phyloP scores from a whole-genome alignment of 441 rosid genomes.

The Erysimum pusillum region DNA sequence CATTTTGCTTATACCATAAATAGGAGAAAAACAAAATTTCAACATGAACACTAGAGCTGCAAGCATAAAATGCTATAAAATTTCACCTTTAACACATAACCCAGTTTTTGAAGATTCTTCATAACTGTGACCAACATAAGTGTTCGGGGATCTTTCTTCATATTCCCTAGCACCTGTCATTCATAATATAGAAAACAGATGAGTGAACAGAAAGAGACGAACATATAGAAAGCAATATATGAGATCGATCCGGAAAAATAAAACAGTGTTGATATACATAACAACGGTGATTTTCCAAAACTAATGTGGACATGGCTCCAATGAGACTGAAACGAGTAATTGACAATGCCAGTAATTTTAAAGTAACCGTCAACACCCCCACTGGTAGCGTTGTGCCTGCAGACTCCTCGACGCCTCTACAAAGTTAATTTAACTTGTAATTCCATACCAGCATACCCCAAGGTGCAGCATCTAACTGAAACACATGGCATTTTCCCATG shows the following conservation, averaged over 20 bases:
- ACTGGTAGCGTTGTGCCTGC: constrained; percentile 10
- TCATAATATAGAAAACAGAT: constrained; percentile 35
- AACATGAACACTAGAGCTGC: constrained; percentile 24
- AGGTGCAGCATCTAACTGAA: constrained; percentile 27
- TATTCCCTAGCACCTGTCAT: constrained; percentile 81
- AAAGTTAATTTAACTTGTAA: constrained; percentile 10
- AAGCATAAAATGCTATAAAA: constrained; percentile 31
- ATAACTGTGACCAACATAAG: constrained; percentile 82
- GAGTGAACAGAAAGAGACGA: neutral
- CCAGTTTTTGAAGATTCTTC: constrained; percentile 86
- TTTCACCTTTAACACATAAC: constrained; percentile 81
- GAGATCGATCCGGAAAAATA: constrained; percentile 11
- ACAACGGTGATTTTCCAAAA: neutral
- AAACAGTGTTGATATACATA: constrained; percentile 14
- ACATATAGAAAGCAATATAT: constrained; percentile 22
- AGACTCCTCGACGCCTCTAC: constrained; percentile 21
- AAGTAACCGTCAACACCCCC: constrained; percentile 13
- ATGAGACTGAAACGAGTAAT: constrained; percentile 2
- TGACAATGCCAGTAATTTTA: constrained; percentile 2
- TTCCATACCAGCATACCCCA: constrained; percentile 14
- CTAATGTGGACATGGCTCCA: constrained; percentile 7
- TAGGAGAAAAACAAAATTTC: neutral
- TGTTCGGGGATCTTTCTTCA: constrained; percentile 74
- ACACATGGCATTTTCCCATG: constrained; percentile 11
- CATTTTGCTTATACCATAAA: constrained; percentile 22